phyloP scores from a whole-genome alignment of 495 filamentous ascomycete species.

The Trichoderma virens region DNA sequence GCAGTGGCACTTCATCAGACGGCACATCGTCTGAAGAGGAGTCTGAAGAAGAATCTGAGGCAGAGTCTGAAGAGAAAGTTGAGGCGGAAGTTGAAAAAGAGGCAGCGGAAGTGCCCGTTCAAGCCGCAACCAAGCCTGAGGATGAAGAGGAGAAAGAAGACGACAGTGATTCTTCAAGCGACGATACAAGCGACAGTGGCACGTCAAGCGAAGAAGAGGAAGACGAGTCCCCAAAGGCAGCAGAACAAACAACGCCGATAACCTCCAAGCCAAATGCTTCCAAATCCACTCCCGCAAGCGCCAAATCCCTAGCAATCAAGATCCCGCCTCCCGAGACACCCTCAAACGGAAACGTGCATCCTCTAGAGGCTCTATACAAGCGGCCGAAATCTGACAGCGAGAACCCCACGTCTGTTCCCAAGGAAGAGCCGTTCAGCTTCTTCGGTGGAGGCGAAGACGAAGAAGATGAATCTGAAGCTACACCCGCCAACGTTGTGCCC shows the following conservation, averaged over 20 bases:
- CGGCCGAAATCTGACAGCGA: conserved; percentile 39
- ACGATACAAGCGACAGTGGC: conserved; percentile 13
- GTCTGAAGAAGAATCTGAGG: conserved; percentile 12
- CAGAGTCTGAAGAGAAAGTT: conserved; percentile 17
- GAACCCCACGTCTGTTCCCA: conserved; percentile 16
- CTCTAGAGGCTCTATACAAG: conserved; percentile 86
- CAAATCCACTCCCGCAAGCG: not conserved
- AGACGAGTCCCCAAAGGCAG: not conserved
- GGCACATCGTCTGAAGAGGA: conserved; percentile 15
- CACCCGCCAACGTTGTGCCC: conserved; percentile 38
- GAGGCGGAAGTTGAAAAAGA: conserved; percentile 4
- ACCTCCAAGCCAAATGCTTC: conserved; percentile 13
- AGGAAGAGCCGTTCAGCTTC: conserved; percentile 38
- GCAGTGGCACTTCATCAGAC: conserved; percentile 21
- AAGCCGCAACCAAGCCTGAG: conserved; percentile 1
- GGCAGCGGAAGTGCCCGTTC: conserved; percentile 11
- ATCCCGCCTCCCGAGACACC: conserved; percentile 30
- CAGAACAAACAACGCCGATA: conserved; percentile 10
- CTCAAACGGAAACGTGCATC: conserved; percentile 58
- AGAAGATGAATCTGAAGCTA: conserved; percentile 39
- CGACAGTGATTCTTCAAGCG: conserved; percentile 9
- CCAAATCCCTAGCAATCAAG: conserved; percentile 36
- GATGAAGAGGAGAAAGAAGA: not conserved
- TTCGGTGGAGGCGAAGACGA: conserved; percentile 34
- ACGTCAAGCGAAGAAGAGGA: not conserved